Base-by-base conservation (phyloP, 164 flowering plant genomes). In the Magnolia sinica region DNA sequence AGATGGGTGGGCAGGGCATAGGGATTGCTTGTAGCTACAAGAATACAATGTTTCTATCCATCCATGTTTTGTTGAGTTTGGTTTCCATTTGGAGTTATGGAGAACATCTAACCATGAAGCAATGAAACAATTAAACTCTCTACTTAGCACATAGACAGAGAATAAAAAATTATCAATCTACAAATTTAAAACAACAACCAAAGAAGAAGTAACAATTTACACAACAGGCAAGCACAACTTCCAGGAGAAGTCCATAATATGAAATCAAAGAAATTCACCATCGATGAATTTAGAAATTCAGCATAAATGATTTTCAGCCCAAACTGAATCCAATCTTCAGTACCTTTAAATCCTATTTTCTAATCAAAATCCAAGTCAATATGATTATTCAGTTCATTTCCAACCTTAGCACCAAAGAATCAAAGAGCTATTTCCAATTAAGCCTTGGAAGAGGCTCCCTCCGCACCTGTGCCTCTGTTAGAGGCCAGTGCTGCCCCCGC, bases 11-110 rank as follows among this genome's bases (percentile, higher is more conserved):
- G 91, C 83, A 95, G 80, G 50, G 95, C 88, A 77, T 89, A 87
- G 77, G 99, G 99, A 70, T 92, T 94, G 80, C 94, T 92, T 19
- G 98, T 96, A 81, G 95, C 87, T 70, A 95, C 85, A 81, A 95
- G 98, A 83, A 95, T 88, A 81, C 99, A 95, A 79, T 94, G 97
- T 77, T 85, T 90, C 75, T 91, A 87, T 65, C 76, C 82, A 70
- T 90, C 97, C 67, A 81, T 79, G 84, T 72, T 89, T 80, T 86
- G 88, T 73, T 86, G 89, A 73, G 76, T 73, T 83, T 88, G 92
- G 77, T 72, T 86, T 71, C 87, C 93, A 81, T 78, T 85, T 37
- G 88, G 79, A 72, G 79, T 49, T 27, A 78, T 4, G 3, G 78
- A 31, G 70, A 81, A 79, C 91, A 88, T 88, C 89, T 87, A 76